Conservation (phyloP, 345 rosid species). For the Syzygium oleosum region DNA sequence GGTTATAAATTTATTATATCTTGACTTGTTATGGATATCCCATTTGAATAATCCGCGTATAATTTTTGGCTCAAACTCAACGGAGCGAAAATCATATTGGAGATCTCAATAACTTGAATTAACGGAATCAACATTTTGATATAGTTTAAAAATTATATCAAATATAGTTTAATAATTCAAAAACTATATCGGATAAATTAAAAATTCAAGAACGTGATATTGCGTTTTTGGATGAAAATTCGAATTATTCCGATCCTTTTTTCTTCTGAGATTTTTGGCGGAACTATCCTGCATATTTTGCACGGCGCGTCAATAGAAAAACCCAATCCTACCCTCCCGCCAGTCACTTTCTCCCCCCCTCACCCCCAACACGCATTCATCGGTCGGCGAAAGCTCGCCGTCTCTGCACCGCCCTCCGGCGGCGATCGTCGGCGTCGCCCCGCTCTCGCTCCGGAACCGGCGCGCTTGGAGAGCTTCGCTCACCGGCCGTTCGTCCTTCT, state of each 20-base stretch:
- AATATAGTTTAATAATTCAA: rapidly evolving
- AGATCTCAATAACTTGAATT: not conserved
- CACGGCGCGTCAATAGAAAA: not conserved
- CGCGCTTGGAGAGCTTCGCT: not conserved
- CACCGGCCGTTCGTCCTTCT: not conserved
- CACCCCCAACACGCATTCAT: not conserved
- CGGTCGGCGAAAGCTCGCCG: not conserved
- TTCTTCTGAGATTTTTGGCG: not conserved
- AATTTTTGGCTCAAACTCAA: not conserved
- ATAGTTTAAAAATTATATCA: no score
- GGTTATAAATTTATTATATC: no score
- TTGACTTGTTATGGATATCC: no score
- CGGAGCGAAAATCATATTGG: not conserved
- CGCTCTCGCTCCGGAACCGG: not conserved
- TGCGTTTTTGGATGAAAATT: no score
- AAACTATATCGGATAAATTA: not conserved
- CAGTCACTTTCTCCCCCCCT: not conserved
- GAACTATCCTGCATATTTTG: not conserved
- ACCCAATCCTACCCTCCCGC: not conserved
- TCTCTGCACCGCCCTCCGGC: constrained; percentile 2
- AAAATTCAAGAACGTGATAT: not conserved
- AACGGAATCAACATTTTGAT: not conserved
- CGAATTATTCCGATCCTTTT: not conserved
- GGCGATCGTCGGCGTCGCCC: not conserved
- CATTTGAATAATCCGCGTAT: not conserved